Evolutionary conservation across 2,329 filamentous ascomycete genomes (phyloP), one percentile per base, ranked within the genome.

Genomic region (Ceratocystis eucalypticola): DNA sequence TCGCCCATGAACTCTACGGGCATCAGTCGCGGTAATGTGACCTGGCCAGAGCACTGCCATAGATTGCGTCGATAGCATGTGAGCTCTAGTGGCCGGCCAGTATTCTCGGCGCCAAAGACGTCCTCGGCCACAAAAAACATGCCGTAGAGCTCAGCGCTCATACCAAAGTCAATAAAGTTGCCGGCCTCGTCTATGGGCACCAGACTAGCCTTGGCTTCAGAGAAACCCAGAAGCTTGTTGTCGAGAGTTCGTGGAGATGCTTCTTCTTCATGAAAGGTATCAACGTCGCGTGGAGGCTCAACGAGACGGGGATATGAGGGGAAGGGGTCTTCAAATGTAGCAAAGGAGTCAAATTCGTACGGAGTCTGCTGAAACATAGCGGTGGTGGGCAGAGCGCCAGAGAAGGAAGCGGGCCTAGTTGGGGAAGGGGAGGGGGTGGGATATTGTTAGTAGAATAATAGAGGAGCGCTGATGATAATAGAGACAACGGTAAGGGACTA

Each of bases 51-150:
- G 70, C 96, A 95, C 76, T 96, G 92, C 80, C 96, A 97, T 61
- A 97, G 80, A 72, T 97, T 97, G 63, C 93, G 84, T 55, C 93
- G 87, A 74, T 97, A 97, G 80, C 93, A 97, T 0, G 93, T 97
- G 74, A 97, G 77, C 76, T 97, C 93, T 63, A 88, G 81, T 0
- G 87, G 86, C 4, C 85, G 77, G 7, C 80, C 80, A 2, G 77
- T 74, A 59, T 76, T 79, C 62, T 84, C 78, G 76, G 83, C 75
- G 75, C 85, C 74, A 78, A 89, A 92, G 4, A 91, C 88, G 71
- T 90, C 88, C 73, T 93, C 89, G 57, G 89, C 89, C 30, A 93
- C 83, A 73, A 92, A 91, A 79, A 93, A 93, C 88, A 93, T 92
- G 80, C 89, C 89, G 72, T 91, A 89, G 12, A 93, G 78, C 76